Evolutionary conservation across 2,329 filamentous ascomycete species (phyloP).

Genomic region (Corniculantispora saksenae): DNA sequence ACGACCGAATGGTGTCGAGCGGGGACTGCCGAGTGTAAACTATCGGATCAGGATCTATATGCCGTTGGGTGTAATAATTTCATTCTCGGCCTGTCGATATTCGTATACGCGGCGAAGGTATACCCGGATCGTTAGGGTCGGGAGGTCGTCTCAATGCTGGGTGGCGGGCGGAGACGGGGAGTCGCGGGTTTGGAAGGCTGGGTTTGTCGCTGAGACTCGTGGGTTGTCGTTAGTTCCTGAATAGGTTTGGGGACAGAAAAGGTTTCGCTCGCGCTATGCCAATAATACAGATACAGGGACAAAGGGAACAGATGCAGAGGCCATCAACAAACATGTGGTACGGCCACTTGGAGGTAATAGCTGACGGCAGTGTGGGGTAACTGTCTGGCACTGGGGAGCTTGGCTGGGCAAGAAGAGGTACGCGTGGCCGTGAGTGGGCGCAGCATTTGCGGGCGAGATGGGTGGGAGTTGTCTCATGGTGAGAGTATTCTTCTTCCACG

Average conservation of each 20-base stretch:
- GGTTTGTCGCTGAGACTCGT: not conserved
- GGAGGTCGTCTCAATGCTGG: not conserved
- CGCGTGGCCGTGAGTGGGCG: conserved; percentile 7
- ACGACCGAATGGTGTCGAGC: conserved; percentile 16
- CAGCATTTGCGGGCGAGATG: not conserved
- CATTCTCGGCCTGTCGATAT: not conserved
- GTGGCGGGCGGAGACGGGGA: not conserved
- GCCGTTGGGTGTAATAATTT: not conserved
- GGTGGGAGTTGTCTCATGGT: too few relatives aligned
- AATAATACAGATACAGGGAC: not conserved
- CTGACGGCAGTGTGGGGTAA: conserved; percentile 18
- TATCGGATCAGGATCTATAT: not conserved
- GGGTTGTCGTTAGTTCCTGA: not conserved
- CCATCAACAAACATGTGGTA: conserved; percentile 14
- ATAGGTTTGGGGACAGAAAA: not conserved
- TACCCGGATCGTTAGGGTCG: not conserved
- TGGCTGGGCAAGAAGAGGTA: not conserved
- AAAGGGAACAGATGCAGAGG: not conserved
- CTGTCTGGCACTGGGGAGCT: not conserved
- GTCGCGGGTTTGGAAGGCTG: not conserved
- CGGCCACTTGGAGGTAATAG: conserved; percentile 14
- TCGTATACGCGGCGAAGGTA: not conserved
- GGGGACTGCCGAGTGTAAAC: not conserved
- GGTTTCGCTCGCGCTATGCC: not conserved
- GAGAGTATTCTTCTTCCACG: too few relatives aligned